Percentiles rank a stretch among this genome's conserved stretches.
phyloP scores from a whole-genome alignment of 345 rosid genomes.

The Physaria fendleri region DNA sequence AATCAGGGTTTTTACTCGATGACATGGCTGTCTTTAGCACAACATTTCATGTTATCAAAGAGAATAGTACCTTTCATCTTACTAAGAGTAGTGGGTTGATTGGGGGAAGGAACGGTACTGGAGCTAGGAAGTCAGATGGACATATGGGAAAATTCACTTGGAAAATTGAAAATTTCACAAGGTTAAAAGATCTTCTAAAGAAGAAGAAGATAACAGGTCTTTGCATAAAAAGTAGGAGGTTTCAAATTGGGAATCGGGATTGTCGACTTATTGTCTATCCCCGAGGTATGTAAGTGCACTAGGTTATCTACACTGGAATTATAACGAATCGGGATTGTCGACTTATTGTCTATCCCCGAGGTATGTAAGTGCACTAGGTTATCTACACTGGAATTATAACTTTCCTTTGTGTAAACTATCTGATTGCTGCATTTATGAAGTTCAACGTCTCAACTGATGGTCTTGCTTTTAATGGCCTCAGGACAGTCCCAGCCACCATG shows the following conservation, averaged over 20 bases:
- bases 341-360: constrained; percentile 98
- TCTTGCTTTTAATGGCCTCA: constrained; percentile 60
- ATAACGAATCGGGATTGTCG: constrained; percentile 95
- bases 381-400: neutral
- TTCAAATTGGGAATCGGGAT: constrained; percentile 97
- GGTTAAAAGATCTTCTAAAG: constrained; percentile 87
- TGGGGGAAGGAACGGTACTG: constrained; percentile 31
- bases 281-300: constrained; percentile 59
- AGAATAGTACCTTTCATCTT: constrained; percentile 67
- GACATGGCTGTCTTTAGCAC: constrained; percentile 89
- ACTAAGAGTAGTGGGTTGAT: constrained; percentile 51
- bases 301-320: neutral
- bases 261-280: constrained; percentile 99
- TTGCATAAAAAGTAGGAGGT: constrained; percentile 94
- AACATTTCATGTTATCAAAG: constrained; percentile 91
- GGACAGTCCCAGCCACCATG: constrained; percentile 99
- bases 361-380: constrained; percentile 37
- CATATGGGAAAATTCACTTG: constrained; percentile 84
- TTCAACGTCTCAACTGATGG: constrained; percentile 36
- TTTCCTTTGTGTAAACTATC: constrained; percentile 11
- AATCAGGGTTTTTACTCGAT: constrained; percentile 71
- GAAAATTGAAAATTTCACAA: constrained; percentile 90
- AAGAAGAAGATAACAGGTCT: constrained; percentile 97
- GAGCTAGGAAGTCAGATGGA: constrained; percentile 78
- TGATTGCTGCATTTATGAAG: constrained; percentile 22